Base-by-base conservation (phyloP, 345 rosid species). In the Gynandropsis gynandra region DNA sequence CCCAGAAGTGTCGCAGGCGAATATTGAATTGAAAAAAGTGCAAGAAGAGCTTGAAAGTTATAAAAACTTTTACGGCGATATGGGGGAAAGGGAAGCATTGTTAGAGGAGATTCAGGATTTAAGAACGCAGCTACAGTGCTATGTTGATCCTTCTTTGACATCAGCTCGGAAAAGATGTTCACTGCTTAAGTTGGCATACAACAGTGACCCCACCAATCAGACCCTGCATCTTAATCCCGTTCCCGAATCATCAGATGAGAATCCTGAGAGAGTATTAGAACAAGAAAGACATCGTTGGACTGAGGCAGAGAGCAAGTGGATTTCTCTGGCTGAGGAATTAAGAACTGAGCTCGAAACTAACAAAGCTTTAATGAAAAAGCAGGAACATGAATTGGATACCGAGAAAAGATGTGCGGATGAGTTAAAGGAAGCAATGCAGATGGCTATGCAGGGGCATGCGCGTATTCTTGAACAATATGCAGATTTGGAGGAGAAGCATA, bases 401-500 rank as follows among this genome's bases (percentile, higher is more conserved):
- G 99, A 93, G 76, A 85, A 78, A 78, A 83, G 66, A 72, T 93
- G 97, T 57, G 60, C 73, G 1, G 85, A 81, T 72, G 99, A 93
- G 61, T 72, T 83, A 71, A 76, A 74, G 47, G 92, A 88, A 76
- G 95, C 97, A 40, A 78, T 93, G 95, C 97, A 77, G 73, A 76
- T 74, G 78, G 97, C 97, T 29, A 93, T 93, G 95, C 81, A 78
- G 58, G 95, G 97, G 13, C 90, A 93, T 67, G 92, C 89, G 33
- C 77, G 97, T 54, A 85, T 88, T 89, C 83, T 93, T 65, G 99
- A 93, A 62, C 95, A 93, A 60, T 83, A 88, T 63, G 97, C 85
- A 10, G 99, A 93, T 72, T 82, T 93, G 41, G 87, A 93, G 69
- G 99, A 81, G 74, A 85, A 81, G 44, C 99, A 93, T 64, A 93